phyloP scores from a whole-genome alignment of 192 early-diverging fungal species.

The Coemansia sp. region DNA sequence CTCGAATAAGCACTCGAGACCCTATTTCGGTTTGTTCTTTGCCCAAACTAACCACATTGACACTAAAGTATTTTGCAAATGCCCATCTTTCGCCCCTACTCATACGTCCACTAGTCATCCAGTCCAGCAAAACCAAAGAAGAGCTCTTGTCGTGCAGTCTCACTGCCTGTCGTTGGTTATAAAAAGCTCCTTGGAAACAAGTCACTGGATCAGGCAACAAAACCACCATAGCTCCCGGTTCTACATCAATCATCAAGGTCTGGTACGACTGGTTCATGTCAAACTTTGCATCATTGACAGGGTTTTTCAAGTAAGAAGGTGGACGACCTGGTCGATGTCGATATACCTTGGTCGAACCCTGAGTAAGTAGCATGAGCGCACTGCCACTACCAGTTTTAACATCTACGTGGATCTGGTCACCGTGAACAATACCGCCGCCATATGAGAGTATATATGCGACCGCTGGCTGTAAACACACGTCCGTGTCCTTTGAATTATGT shows the following conservation, averaged over 20 bases:
- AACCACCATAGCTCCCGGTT: slow-evolving; percentile 45
- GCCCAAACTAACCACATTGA: slow-evolving; percentile 24
- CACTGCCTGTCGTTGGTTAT: slow-evolving; percentile 61
- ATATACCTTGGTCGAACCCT: slow-evolving; percentile 84
- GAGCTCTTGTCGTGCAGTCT: slow-evolving; percentile 38
- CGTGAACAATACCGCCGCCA: slow-evolving; percentile 75
- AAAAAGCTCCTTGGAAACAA: slow-evolving; percentile 63
- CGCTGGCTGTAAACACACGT: slow-evolving; percentile 12
- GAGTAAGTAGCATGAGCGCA: slow-evolving; percentile 67
- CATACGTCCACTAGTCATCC: slow-evolving; percentile 76
- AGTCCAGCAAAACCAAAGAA: slow-evolving; percentile 73
- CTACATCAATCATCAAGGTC: slow-evolving; percentile 47
- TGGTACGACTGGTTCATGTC: slow-evolving; percentile 42
- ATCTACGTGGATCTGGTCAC: slow-evolving; percentile 58
- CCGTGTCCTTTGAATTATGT: neutral
- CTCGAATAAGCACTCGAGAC: slow-evolving; percentile 18
- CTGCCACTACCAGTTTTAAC: slow-evolving; percentile 51
- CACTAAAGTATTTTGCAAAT: slow-evolving; percentile 58
- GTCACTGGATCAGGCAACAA: slow-evolving; percentile 78
- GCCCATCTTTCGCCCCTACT: slow-evolving; percentile 72
- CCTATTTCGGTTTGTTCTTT: neutral
- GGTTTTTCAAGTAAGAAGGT: slow-evolving; percentile 6
- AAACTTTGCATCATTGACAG: neutral
- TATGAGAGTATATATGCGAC: slow-evolving; percentile 64
- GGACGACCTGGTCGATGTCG: slow-evolving; percentile 34